A percentile compares a stretch with the other conserved stretches of the same genome.
Conservation (phyloP, 2,329 filamentous ascomycete species). For the Cryphonectria carpinicola region DNA sequence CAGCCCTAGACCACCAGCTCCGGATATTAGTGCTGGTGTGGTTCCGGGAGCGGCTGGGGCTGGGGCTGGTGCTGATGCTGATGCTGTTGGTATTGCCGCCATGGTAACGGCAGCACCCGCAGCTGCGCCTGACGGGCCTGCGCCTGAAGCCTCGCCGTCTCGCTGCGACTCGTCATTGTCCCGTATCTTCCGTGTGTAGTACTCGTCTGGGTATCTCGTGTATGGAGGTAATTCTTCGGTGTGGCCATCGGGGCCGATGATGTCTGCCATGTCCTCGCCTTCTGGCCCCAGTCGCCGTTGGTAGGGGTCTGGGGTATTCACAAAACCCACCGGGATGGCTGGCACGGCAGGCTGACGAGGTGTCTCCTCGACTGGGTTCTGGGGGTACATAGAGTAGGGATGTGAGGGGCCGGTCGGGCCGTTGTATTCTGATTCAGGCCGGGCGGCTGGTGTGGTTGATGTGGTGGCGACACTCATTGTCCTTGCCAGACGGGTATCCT, state of each 20-base stretch:
- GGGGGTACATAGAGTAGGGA: slow-evolving; percentile 84
- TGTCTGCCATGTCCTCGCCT: slow-evolving; percentile 83
- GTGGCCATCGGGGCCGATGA: slow-evolving; percentile 86
- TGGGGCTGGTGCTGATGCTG: slow-evolving; percentile 17
- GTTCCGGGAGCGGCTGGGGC: slow-evolving; percentile 6
- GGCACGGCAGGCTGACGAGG: slow-evolving; percentile 37
- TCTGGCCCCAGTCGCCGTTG: slow-evolving; percentile 75
- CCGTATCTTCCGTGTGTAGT: slow-evolving; percentile 58
- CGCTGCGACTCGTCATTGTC: slow-evolving; percentile 33
- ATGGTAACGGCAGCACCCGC: slow-evolving; percentile 8
- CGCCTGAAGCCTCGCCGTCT: slow-evolving; percentile 24
- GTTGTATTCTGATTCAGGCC: slow-evolving; percentile 52
- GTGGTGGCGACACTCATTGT: slow-evolving; percentile 66
- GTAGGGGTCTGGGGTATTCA: slow-evolving; percentile 67
- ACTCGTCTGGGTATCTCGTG: slow-evolving; percentile 82
- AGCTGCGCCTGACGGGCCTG: slow-evolving; percentile 13
- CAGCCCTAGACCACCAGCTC: slow-evolving; percentile 64
- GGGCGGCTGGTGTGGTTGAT: slow-evolving; percentile 43
- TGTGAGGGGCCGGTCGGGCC: slow-evolving; percentile 73
- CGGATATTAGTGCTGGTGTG: slow-evolving; percentile 45
- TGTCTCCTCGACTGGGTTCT: slow-evolving; percentile 70
- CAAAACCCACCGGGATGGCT: slow-evolving; percentile 74
- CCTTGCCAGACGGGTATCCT: slow-evolving; percentile 75
- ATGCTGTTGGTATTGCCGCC: slow-evolving; percentile 26
- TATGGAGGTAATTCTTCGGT: slow-evolving; percentile 92